These are phyloP conservation scores for Eudorina sp. DNA, from an alignment of 139 green algal genomes.

Conservation along the genomic window DNA sequence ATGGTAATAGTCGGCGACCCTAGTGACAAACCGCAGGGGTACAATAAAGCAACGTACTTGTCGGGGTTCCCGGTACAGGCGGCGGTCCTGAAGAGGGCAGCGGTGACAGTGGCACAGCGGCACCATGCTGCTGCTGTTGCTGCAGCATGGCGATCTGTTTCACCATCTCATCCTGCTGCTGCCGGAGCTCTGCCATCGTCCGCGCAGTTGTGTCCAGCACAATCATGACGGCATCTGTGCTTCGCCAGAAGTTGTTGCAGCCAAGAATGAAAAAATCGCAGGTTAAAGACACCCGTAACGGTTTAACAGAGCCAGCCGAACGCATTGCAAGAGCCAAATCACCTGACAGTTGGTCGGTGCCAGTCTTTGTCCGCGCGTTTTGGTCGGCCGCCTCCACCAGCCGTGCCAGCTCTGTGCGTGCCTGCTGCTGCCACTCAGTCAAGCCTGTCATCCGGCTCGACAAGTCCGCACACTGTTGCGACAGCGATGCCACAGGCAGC, in stretches of 20 bases:
- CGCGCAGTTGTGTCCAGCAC: constrained; percentile 13
- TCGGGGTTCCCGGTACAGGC: neutral
- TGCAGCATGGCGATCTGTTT: neutral
- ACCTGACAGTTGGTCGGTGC: too few species aligned
- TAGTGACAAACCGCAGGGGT: too few species aligned
- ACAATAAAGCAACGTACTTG: neutral
- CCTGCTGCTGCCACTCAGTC: constrained; percentile 37
- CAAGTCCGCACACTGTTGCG: constrained; percentile 35
- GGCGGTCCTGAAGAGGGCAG: neutral
- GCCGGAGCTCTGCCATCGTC: neutral
- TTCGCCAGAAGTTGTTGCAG: too few species aligned
- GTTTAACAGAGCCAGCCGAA: too few species aligned
- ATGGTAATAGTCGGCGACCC: too few species aligned
- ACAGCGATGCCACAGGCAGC: constrained; percentile 30
- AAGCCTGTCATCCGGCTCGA: neutral
- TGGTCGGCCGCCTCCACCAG: neutral
- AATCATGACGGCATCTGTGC: neutral
- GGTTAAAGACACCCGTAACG: too few species aligned
- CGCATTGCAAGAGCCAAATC: too few species aligned
- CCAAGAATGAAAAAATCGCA: too few species aligned
- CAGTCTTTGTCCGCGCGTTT: neutral
- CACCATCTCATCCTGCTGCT: constrained; percentile 16
- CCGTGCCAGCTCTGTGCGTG: neutral
- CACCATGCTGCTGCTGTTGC: constrained; percentile 27
- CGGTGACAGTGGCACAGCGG: neutral